These are phyloP conservation scores for Gossypium longicalyx DNA, from an alignment of 345 rosid species.

Conservation along the genomic window DNA sequence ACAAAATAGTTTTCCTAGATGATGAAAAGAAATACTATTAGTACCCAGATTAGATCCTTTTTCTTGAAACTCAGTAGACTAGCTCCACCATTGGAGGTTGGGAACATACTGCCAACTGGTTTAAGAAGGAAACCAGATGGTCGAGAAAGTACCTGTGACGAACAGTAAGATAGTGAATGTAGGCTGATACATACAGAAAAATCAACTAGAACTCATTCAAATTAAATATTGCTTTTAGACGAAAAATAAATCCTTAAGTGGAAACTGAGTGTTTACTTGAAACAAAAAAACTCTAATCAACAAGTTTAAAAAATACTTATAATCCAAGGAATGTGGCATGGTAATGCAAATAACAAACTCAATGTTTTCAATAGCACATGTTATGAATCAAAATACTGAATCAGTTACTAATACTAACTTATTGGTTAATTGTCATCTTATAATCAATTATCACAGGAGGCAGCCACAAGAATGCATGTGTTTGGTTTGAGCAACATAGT, in stretches of 20 bases:
- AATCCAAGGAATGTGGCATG: not conserved
- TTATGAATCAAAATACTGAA: not conserved
- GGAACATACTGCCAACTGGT: conserved; percentile 66
- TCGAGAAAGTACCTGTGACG: conserved; percentile 75
- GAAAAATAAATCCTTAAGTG: not conserved
- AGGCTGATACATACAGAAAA: not conserved
- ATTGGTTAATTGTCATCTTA: not conserved
- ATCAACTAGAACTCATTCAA: conserved; percentile 3
- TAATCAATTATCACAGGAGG: not conserved
- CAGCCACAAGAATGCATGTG: not conserved
- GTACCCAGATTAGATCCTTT: conserved; percentile 86
- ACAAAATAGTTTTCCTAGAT: conserved; percentile 4
- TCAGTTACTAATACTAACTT: not conserved
- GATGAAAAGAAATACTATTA: conserved; percentile 7
- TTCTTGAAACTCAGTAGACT: conserved; percentile 74
- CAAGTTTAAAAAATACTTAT: not conserved
- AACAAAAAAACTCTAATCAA: not conserved
- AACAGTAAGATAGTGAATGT: conserved; percentile 15
- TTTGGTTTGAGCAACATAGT: not conserved
- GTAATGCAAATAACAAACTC: not conserved
- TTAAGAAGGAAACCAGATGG: conserved; percentile 82
- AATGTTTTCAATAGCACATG: not conserved
- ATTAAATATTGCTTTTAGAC: not conserved
- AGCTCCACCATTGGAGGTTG: conserved; percentile 51
- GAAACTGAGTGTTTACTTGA: not conserved